A percentile compares a stretch with the other conserved stretches of the same genome.
phyloP scores from a whole-genome alignment of 2,329 filamentous ascomycete species.

The Colletotrichum horii region DNA sequence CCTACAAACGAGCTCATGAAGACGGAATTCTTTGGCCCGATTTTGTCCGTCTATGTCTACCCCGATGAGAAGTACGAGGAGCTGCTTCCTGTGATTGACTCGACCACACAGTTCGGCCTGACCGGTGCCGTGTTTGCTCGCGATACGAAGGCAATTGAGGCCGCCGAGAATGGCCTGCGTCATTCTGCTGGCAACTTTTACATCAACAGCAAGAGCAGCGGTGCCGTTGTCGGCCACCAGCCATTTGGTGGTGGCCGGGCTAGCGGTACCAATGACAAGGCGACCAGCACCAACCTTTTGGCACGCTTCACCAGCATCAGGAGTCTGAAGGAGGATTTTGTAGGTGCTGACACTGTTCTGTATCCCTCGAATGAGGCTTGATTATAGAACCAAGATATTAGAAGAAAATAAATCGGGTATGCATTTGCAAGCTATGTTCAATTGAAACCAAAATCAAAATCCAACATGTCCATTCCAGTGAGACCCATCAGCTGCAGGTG shows the following conservation, averaged over 20 bases:
- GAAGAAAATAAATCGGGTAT: fast-evolving
- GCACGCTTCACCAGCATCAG: conserved; percentile 70
- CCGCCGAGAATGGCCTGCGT: conserved; percentile 73
- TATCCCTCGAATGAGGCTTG: conserved; percentile 76
- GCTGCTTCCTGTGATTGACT: conserved; percentile 61
- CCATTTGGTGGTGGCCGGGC: conserved; percentile 73
- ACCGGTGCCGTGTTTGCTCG: conserved; percentile 78
- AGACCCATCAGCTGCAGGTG: conserved; percentile 26
- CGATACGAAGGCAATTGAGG: conserved; percentile 68
- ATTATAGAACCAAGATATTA: neutral
- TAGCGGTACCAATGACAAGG: conserved; percentile 77
- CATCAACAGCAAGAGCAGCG: conserved; percentile 83
- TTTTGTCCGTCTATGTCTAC: conserved; percentile 71
- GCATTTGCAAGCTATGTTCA: neutral
- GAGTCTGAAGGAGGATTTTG: conserved; percentile 79
- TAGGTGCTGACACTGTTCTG: conserved; percentile 62
- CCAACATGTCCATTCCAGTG: conserved; percentile 27
- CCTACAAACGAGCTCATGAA: conserved; percentile 76
- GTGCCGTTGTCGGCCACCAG: conserved; percentile 75
- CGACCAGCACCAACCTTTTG: conserved; percentile 68
- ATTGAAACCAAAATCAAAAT: conserved; percentile 14
- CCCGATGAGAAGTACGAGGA: conserved; percentile 66
- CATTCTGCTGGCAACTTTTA: conserved; percentile 85
- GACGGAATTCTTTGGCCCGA: conserved; percentile 82
- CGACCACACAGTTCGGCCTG: conserved; percentile 76